Evolutionary conservation across 768 basidiomycete species (phyloP).

Genomic region (Lyophyllum decastes): DNA sequence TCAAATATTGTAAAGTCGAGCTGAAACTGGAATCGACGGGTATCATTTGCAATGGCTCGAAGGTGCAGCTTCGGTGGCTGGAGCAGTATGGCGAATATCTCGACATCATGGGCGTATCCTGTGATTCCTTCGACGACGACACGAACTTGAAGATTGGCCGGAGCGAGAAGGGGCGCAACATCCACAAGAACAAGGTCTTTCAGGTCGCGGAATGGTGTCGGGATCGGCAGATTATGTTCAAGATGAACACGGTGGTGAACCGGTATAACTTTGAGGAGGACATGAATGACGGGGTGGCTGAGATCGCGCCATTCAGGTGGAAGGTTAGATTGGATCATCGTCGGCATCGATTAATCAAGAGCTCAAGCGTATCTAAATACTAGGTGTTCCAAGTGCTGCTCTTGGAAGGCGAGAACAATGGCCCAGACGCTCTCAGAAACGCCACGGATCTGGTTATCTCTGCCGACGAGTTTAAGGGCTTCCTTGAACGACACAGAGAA

Average conservation of each 20-base stretch:
- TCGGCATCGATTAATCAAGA: too few relatives aligned
- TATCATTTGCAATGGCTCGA: slow-evolving; percentile 5
- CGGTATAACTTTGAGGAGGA: slow-evolving; percentile 20
- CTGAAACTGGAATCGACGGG: background rate
- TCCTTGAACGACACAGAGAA: background rate
- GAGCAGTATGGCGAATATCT: slow-evolving; percentile 2
- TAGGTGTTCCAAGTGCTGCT: slow-evolving; percentile 3
- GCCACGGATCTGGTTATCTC: background rate
- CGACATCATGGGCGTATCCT: slow-evolving; percentile 23
- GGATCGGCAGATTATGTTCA: slow-evolving; percentile 15
- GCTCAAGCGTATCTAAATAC: background rate
- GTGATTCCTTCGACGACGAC: slow-evolving; percentile 24
- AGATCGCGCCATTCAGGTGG: slow-evolving; percentile 21
- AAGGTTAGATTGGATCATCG: background rate
- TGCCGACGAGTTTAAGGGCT: background rate
- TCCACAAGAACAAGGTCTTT: slow-evolving; percentile 12
- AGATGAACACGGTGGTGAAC: slow-evolving; percentile 23
- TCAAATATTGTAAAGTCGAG: slow-evolving; percentile 2
- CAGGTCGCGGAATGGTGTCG: slow-evolving; percentile 20
- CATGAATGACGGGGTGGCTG: slow-evolving; percentile 17
- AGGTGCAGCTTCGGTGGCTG: background rate
- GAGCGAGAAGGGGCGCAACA: slow-evolving; percentile 10
- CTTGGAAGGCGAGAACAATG: slow-evolving; percentile 1
- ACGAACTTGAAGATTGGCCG: slow-evolving; percentile 20
- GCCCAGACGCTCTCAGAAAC: background rate